A percentile compares a stretch with the other conserved stretches of the same genome.
Conservation (phyloP, 495 filamentous ascomycete species). For the Aspergillus indologenus region DNA sequence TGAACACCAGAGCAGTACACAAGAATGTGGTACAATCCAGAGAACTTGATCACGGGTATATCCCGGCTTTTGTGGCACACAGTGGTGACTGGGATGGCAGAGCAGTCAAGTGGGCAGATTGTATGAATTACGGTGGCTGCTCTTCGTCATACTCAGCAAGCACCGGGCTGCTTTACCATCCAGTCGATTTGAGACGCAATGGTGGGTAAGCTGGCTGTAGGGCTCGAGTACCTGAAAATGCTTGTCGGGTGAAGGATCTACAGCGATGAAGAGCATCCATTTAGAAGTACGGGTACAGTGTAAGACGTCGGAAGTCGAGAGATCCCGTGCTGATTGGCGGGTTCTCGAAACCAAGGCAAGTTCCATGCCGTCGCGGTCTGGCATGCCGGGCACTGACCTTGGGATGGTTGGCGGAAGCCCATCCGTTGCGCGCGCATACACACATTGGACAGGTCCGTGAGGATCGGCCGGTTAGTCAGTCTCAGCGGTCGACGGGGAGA, state of each 20-base stretch:
- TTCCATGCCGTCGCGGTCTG: background rate
- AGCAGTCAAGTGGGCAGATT: background rate
- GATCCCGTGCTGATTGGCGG: background rate
- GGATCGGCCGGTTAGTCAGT: background rate
- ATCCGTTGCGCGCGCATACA: background rate
- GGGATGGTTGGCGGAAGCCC: background rate
- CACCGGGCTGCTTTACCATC: background rate
- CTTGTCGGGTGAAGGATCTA: background rate
- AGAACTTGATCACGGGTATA: background rate
- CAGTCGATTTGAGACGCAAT: background rate
- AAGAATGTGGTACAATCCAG: background rate
- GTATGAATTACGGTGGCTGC: background rate
- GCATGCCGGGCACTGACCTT: background rate
- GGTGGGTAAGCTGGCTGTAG: background rate
- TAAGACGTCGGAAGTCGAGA: background rate
- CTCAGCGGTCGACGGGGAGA: background rate
- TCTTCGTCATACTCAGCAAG: background rate
- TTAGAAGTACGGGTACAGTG: background rate
- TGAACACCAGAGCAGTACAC: background rate
- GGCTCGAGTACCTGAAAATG: background rate
- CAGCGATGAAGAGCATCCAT: background rate
- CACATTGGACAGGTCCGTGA: background rate
- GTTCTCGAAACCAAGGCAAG: background rate
- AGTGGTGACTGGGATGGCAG: background rate
- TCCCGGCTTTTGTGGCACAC: background rate